Base-by-base conservation (phyloP, 345 rosid genomes). In the Lenwebbia sp. region DNA sequence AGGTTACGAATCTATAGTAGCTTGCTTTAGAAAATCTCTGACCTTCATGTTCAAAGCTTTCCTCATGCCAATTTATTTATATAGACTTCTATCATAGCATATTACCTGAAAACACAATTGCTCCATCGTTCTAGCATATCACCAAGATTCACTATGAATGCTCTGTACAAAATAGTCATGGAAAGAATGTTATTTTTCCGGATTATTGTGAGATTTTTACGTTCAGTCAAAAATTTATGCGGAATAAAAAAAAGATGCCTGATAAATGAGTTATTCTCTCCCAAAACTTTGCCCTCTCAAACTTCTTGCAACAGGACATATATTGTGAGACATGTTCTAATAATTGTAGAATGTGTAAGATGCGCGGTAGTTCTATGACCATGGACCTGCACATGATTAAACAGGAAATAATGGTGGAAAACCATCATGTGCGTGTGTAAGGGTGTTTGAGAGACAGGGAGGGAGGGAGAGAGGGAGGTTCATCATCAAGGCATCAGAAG, bases 71-170 rank as follows among this genome's bases (percentile, higher is more conserved):
- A 65, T 65, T 33, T 4, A 65, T 65, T 65, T 65, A 10, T 8
- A 65, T 17, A 65, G 44, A 65, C 44, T 19, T 65, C 78, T 33
- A n/a, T 65, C 2, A 65, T 33, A 65, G 23, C 78, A 65, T 33
- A 65, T 91, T 93, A 94, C 99, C 94, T 94, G 96, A 96, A 96
- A 81, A 90, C 85, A 84, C 97, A 92, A 92, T 96, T 96, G 94
- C 98, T 96, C 99, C 97, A 95, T 41, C 96, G 96, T 89, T 96
- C 96, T 89, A 96, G 88, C 99, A 96, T 94, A 83, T 95, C 99
- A 17, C 98, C 99, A 84, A 96, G 94, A 90, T 95, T 96, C 86
- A 96, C 97, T 10, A 95, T 89, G 89, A 94, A 94, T 55, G 96
- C 94, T 84, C 97, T 96, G 95, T 51, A 75, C 83, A 49, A 62